Evolutionary conservation across 768 basidiomycete species (phyloP), one percentile per base, ranked within the genome.

Genomic region (Leucosporidium yakuticum): DNA sequence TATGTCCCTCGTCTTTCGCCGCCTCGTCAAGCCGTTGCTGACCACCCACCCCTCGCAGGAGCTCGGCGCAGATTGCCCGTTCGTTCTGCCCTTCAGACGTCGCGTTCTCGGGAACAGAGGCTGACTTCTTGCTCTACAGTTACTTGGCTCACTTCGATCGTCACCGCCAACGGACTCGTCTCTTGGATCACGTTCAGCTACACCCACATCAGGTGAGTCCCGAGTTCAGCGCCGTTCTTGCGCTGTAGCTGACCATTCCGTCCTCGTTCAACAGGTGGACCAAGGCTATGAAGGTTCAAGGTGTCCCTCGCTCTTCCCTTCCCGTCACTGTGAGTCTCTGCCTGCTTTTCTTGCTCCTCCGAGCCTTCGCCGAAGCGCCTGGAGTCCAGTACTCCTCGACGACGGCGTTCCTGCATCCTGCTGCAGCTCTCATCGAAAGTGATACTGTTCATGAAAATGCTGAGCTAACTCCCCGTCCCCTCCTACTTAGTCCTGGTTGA

Each of bases 261-360:
- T 60, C 47, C 39, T 47, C 59, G 4, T 29, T 21, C 4, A 47
- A 47, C 59, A 47, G 51, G 19, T 36, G 36, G 27, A 60, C 44
- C n/a, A 57, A 4, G 27, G 34, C 58, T 59, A 59, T 60, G 39
- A 74, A 75, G 63, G 61, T 56, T 11, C 77, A 78, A 53, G 74
- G 74, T 32, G 74, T 78, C 85, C 85, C 83, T 70, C 81, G 84
- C n/a, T 77, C 74, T 63, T 74, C 74, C 44, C 70, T 79, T 34
- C 74, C 76, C 47, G 80, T 75, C 76, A 76, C 53, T 23, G 53
- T 54, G 27, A 14, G 53, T 54, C 34, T 5, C 34, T 58, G 36
- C 19, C 11, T 3, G 6, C 60, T 29, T 17, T 31, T 15, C 44
- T 49, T 61, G 11, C 23, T 15, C 47, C 27, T 17, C 50, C 20